Evolutionary conservation across 495 filamentous ascomycete species (phyloP), one percentile per base, ranked within the genome.

Genomic region (Aspergillus wentii): DNA sequence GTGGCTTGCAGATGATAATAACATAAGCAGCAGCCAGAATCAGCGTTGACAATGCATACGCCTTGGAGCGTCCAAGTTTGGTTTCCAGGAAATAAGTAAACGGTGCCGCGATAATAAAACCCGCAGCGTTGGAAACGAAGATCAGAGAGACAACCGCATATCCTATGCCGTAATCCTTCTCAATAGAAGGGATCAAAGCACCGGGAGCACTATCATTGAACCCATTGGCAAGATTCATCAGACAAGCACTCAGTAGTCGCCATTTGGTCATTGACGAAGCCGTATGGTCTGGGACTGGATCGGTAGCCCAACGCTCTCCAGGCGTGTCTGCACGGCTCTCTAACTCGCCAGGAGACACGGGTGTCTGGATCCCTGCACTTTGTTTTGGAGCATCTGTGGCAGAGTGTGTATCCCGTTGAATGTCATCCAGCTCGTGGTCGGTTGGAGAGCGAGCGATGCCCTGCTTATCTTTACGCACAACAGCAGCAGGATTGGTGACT

Each of bases 61-160:
- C 69, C 37, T 69, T 79, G 0, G 78, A 77, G 14, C 82, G 75
- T 8, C 87, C 86, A 1, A 89, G 44, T 17, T 68, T 63, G 4
- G 47, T 38, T 2, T 74, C 66, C 8, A 79, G 58, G 22, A 49
- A 29, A 54, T 64, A 49, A 25, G 79, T 75, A 42, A 79, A 66
- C 17, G 82, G 78, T 2, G 85, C 85, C 3, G 82, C 83, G 29
- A 71, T 49, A 49, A 89, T 79, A 64, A 88, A 94, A 15, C 87
- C 87, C 11, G 83, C 34, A 0, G 88, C 86, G 45, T 85, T 86
- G 27, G 80, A 70, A 17, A 95, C 73, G 67, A 90, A 92, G 49
- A 94, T 81, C 6, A 89, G 59, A 8, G 86, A 87, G 17, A 89
- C 80, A 16, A 85, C 51, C 5, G 82, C 78, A 43, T 89, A 89